Evolutionary conservation across 2,329 filamentous ascomycete species (phyloP), one percentile per base, ranked within the genome.

Genomic region (Pestalotiopsis sp.): DNA sequence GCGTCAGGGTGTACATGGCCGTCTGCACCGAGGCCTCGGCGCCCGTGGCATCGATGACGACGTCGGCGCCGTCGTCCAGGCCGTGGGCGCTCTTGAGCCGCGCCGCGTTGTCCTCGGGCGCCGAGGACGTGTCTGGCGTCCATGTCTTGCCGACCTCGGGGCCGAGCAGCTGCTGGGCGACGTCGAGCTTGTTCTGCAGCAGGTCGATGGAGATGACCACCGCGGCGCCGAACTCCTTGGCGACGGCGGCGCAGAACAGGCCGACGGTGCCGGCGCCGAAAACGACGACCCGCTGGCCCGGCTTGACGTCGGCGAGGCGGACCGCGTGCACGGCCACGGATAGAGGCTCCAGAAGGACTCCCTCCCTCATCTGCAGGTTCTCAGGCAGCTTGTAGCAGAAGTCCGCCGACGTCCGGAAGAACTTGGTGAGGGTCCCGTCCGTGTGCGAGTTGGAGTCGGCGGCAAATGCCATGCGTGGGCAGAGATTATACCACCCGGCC

Each of bases 351-450:
- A 98, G 90, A 70, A 98, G 83, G 2, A 95, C 95, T 68, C 94
- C 96, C 81, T 98, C 94, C 78, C 96, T 92, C 66, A 97, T 84
- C 0, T 88, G 90, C 65, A 98, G 90, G 72, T 84, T 81, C n/a
- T 92, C 89, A 1, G 95, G 94, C 5, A 98, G 88, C 84, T 93
- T 94, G 83, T 95, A 97, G 87, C 94, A 97, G 79, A 97, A 97
- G 80, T 98, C 95, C 73, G 92, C 89, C 1, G 95, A 93, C 6
- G 95, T 86, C 13, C 85, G 77, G 85, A 95, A 98, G 85, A 95
- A 97, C 67, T 93, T 93, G 0, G 94, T 92, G 65, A 98, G 84
- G 0, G 95, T 98, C 60, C 95, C 95, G 79, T 98, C 91, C 78
- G 92, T 91, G 2, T 95, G 95, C n/a, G 95, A 96, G 17, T 95